These are phyloP conservation scores for Clonostachys byssicola DNA, from an alignment of 2,329 filamentous ascomycete species.

Conservation along the genomic window DNA sequence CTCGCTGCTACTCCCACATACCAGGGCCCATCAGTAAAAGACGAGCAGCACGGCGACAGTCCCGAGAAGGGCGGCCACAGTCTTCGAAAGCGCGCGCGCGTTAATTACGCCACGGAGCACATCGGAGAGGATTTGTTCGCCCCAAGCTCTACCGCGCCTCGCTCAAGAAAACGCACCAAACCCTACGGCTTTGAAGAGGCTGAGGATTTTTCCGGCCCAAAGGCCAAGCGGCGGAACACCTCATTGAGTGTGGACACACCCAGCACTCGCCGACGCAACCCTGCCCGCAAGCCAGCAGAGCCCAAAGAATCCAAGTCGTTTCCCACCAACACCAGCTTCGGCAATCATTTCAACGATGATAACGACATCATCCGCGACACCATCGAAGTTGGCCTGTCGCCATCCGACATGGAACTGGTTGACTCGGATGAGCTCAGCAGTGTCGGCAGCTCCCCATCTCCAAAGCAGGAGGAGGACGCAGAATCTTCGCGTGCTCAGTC, in stretches of 20 bases:
- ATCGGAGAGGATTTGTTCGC: constrained; percentile 40
- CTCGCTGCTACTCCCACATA: no score
- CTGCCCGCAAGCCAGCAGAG: constrained; percentile 30
- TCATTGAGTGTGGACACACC: constrained; percentile 27
- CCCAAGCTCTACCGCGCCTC: constrained; percentile 24
- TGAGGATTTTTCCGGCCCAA: constrained; percentile 20
- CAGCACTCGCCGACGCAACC: constrained; percentile 30
- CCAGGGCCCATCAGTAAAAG: no score
- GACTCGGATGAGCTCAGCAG: constrained; percentile 15
- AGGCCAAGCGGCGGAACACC: constrained; percentile 27
- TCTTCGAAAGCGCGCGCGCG: constrained; percentile 49
- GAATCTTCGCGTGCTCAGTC: no score
- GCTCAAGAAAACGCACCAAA: constrained; percentile 29
- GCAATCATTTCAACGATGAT: constrained; percentile 24
- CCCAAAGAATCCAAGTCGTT: constrained; percentile 16
- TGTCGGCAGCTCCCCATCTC: no score
- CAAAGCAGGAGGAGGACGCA: no score
- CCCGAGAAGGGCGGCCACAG: constrained; percentile 56
- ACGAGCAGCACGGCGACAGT: constrained; percentile 36
- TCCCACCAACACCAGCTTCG: constrained; percentile 19
- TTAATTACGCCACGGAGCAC: constrained; percentile 54
- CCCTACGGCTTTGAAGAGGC: constrained; percentile 21
- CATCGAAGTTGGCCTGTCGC: constrained; percentile 47
- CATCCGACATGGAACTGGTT: constrained; percentile 17
- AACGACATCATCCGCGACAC: constrained; percentile 52